Conservation (phyloP, 768 basidiomycete species). For the Calocera viscosa region DNA sequence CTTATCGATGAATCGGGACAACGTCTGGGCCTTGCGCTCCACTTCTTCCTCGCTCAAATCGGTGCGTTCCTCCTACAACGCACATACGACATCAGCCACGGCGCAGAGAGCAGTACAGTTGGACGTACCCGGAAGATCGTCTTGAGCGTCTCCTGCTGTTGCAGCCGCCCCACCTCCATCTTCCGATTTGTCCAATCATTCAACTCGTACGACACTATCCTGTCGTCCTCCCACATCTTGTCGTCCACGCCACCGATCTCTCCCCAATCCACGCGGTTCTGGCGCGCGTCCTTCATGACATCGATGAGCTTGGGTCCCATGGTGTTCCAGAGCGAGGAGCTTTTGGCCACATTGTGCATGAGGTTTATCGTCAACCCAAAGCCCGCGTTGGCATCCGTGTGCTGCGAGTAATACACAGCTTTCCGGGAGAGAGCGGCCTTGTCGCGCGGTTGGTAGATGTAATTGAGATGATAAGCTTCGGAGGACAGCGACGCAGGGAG, state of each 20-base stretch:
- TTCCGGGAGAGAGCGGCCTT: no score
- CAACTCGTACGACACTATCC: background rate
- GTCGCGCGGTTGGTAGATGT: no score
- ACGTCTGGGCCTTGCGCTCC: background rate
- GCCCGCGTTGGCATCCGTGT: background rate
- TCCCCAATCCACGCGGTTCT: background rate
- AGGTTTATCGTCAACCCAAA: background rate
- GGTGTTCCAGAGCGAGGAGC: background rate
- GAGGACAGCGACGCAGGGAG: background rate
- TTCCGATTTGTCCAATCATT: background rate
- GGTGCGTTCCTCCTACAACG: background rate
- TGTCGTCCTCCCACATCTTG: background rate
- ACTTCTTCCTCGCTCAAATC: background rate
- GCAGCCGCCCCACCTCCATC: background rate
- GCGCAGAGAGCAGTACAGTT: background rate
- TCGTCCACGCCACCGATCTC: background rate
- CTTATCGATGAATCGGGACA: background rate
- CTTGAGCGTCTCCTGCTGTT: background rate
- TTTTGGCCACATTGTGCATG: background rate
- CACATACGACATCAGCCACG: background rate
- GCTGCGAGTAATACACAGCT: background rate
- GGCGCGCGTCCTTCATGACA: constrained; percentile 1
- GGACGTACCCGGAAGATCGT: background rate
- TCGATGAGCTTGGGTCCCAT: background rate
- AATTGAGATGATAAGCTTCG: no score